Evolutionary conservation across 2,329 filamentous ascomycete genomes (phyloP).

Genomic region (Xylariaceae sp.): DNA sequence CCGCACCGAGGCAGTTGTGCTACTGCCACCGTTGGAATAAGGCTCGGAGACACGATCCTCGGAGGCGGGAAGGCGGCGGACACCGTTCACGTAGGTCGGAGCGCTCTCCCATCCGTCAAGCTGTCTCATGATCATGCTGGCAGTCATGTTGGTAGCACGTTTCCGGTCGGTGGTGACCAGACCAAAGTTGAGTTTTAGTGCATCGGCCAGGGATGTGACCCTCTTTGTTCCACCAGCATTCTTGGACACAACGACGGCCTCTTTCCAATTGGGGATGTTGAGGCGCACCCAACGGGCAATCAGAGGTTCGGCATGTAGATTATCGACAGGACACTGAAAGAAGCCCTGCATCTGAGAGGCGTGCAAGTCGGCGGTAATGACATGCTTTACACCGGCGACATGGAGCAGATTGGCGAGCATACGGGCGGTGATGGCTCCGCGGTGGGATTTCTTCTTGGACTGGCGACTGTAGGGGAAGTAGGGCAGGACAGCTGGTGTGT

Average conservation of each 20-base stretch:
- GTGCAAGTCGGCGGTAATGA: slow-evolving; percentile 95
- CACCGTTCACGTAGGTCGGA: slow-evolving; percentile 24
- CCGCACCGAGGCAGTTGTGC: slow-evolving; percentile 22
- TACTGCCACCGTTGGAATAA: slow-evolving; percentile 29
- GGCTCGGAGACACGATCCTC: slow-evolving; percentile 27
- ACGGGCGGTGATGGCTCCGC: slow-evolving; percentile 91
- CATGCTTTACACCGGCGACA: slow-evolving; percentile 92
- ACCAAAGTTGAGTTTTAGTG: slow-evolving; percentile 94
- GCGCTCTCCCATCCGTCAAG: slow-evolving; percentile 49
- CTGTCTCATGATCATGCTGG: slow-evolving; percentile 72
- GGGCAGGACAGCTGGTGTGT: slow-evolving; percentile 67
- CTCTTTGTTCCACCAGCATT: slow-evolving; percentile 96
- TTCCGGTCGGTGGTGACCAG: slow-evolving; percentile 85
- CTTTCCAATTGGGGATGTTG: slow-evolving; percentile 81
- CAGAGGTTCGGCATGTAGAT: slow-evolving; percentile 91
- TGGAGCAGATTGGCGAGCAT: slow-evolving; percentile 95
- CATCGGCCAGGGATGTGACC: slow-evolving; percentile 92
- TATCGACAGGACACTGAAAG: slow-evolving; percentile 96
- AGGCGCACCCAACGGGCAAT: slow-evolving; percentile 93
- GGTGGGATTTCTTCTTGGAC: slow-evolving; percentile 97
- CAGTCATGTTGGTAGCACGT: slow-evolving; percentile 62
- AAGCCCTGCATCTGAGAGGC: slow-evolving; percentile 99
- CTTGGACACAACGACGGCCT: slow-evolving; percentile 96
- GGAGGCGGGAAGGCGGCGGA: slow-evolving; percentile 21
- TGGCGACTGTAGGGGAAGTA: slow-evolving; percentile 99